Evolutionary conservation across 2,329 filamentous ascomycete genomes (phyloP).

Genomic region (Coccinonectria pachysandricola): DNA sequence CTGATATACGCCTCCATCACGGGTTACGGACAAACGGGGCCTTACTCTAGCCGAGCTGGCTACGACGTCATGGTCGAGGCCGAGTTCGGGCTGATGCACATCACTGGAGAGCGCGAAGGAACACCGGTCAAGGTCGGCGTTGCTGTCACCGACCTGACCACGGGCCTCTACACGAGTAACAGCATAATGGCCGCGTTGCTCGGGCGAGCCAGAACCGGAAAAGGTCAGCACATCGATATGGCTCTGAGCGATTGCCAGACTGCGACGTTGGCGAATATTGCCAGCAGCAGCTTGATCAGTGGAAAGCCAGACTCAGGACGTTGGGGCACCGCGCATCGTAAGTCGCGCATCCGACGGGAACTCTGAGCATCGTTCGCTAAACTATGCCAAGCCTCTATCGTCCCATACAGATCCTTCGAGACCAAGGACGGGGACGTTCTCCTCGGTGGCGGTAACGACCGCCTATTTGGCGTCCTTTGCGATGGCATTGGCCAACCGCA

Average conservation of each 20-base stretch:
- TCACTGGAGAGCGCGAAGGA: conserved; percentile 79
- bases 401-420: conserved; percentile 81
- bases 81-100: conserved; percentile 97
- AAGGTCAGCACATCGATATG: conserved; percentile 87
- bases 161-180: conserved; percentile 89
- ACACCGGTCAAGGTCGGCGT: conserved; percentile 96
- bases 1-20: conserved; percentile 95
- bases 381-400: conserved; percentile 65
- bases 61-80: conserved; percentile 99
- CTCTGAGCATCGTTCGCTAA: conserved; percentile 1
- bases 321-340: conserved; percentile 95
- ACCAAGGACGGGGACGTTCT: conserved; percentile 62
- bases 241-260: conserved; percentile 90
- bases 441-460: conserved; percentile 63
- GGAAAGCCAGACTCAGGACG: conserved; percentile 78
- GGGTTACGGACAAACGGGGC: conserved; percentile 91
- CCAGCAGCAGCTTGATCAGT: conserved; percentile 81
- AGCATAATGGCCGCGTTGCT: conserved; percentile 89
- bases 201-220: conserved; percentile 60
- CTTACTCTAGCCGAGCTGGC: conserved; percentile 75
- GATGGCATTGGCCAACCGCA: conserved; percentile 46
- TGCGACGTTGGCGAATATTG: conserved; percentile 89
- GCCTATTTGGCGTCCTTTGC: conserved; percentile 56
- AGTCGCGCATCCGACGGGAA: conserved; percentile 15
- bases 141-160: conserved; percentile 91